Base-by-base conservation (phyloP, 1,284 basidiomycete species). In the Irpex rosettiformis region DNA sequence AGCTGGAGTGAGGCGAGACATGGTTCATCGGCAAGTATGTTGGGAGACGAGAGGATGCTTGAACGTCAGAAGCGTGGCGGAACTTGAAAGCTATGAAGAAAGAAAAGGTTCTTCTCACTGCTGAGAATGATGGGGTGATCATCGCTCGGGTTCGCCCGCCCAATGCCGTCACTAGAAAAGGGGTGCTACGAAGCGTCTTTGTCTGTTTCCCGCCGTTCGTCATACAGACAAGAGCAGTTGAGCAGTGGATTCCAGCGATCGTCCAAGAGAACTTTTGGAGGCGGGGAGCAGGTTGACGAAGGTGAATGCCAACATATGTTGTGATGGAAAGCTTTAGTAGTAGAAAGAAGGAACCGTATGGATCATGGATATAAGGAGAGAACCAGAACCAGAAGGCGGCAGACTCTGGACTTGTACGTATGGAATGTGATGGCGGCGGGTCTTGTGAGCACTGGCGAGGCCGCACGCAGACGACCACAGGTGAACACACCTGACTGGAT, bases 111-210 rank as follows among this genome's bases (percentile, higher is more conserved):
- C 33, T n/a, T 37, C 43, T 18, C 48, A 51, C 48, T 25, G 48
- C 48, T 51, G 48, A 51, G 48, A 51, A 51, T 51, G 48, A 27
- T 28, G 48, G 24, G 22, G 11, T 27, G 48, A 51, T 51, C 48
- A 16, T 51, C 48, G 22, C 27, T 51, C 48, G 48, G 48, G 22
- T 22, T 13, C 48, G 48, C 18, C 27, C 48, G 22, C 27, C 24
- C 11, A 28, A 51, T 51, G 48, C 48, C 48, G 48, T 51, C 18
- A 51, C 18, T 22, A n/a, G 48, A 51, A 51, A 51, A 51, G 25
- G 48, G 48, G 48, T n/a, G n/a, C 24, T 27, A 28, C 13, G 48
- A 51, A 51, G 48, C 13, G 48, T n/a, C 43, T 18, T 45, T 24
- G 48, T 51, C 24, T 51, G 48, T 51, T 22, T 51, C 27, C 48